A percentile compares a stretch with the other conserved stretches of the same genome.
These are phyloP conservation scores for Dioszegia crocea DNA, from an alignment of 768 basidiomycete species.

Conservation along the genomic window DNA sequence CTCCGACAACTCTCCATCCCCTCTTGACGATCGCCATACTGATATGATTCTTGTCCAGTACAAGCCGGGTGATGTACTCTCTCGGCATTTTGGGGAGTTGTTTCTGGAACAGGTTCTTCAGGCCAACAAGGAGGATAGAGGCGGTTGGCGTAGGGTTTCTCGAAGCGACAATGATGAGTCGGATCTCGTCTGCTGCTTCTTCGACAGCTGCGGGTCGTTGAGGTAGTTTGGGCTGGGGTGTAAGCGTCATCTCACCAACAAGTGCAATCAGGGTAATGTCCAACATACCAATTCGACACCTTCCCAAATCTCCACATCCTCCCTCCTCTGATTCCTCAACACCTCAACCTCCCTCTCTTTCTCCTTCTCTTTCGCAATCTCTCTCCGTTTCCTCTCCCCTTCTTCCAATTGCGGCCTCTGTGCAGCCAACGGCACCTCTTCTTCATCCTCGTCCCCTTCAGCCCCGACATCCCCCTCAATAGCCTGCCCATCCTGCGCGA, in stretches of 20 bases:
- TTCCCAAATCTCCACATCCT: conserved; percentile 54
- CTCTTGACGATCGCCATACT: conserved; percentile 89
- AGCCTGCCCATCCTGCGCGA: conserved; percentile 7
- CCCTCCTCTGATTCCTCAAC: conserved; percentile 61
- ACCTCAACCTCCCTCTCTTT: conserved; percentile 40
- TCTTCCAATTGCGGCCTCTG: conserved; percentile 39
- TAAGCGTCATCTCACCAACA: conserved; percentile 1
- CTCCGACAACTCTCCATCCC: conserved; percentile 92
- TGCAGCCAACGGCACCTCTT: conserved; percentile 58
- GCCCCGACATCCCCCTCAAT: conserved; percentile 5
- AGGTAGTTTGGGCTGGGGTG: conserved; percentile 46
- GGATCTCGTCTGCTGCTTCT: conserved; percentile 74
- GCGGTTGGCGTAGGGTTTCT: conserved; percentile 67
- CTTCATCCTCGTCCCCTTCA: conserved; percentile 53
- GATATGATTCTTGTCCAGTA: conserved; percentile 88
- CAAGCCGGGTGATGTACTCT: conserved; percentile 94
- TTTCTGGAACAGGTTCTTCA: conserved; percentile 94
- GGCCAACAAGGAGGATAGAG: conserved; percentile 79
- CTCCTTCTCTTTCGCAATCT: conserved; percentile 40
- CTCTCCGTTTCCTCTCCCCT: conserved; percentile 30
- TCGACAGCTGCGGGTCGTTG: conserved; percentile 79
- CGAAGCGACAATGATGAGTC: conserved; percentile 77
- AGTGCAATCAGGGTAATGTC: no score
- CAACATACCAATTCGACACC: conserved; percentile 47
- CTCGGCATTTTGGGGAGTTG: conserved; percentile 98